phyloP scores from a whole-genome alignment of 176 grass and related monocot genomes.

The Metroxylon sagu region DNA sequence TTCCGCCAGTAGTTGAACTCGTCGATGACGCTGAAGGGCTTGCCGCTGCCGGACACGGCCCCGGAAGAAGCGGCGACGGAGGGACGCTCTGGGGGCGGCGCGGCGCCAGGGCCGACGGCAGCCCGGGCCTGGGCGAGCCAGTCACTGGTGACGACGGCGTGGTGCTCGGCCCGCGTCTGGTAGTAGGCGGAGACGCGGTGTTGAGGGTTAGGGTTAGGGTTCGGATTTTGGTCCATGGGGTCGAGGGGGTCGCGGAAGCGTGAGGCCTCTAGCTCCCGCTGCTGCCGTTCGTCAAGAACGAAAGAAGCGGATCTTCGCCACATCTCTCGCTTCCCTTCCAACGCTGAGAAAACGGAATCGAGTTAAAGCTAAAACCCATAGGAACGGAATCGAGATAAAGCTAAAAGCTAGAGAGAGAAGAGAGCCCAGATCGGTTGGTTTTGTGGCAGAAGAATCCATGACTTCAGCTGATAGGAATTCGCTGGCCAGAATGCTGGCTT shows the following conservation, averaged over 20 bases:
- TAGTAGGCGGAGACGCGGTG: slow-evolving; percentile 80
- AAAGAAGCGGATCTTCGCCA: slow-evolving; percentile 44
- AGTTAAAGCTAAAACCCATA: no score
- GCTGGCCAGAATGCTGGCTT: no score
- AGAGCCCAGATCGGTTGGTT: no score
- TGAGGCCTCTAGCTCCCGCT: not conserved
- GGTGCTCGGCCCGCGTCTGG: slow-evolving; percentile 87
- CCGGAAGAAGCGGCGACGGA: not conserved
- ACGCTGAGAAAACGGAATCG: no score
- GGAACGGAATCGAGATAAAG: no score
- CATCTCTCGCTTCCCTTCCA: slow-evolving; percentile 9
- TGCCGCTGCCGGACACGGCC: not conserved
- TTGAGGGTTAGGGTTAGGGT: slow-evolving; percentile 17
- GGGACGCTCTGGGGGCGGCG: not conserved
- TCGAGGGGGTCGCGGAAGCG: slow-evolving; percentile 9
- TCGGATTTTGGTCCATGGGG: slow-evolving; percentile 19
- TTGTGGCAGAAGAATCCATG: no score
- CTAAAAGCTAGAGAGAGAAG: no score
- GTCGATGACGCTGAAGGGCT: slow-evolving; percentile 59
- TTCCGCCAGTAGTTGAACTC: slow-evolving; percentile 96
- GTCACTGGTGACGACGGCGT: slow-evolving; percentile 66
- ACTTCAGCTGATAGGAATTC: no score
- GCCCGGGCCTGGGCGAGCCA: slow-evolving; percentile 79
- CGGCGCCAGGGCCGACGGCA: slow-evolving; percentile 17
- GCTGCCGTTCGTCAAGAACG: slow-evolving; percentile 25